phyloP scores from a whole-genome alignment of 2,329 filamentous ascomycete genomes.

The Zarea fungicola region DNA sequence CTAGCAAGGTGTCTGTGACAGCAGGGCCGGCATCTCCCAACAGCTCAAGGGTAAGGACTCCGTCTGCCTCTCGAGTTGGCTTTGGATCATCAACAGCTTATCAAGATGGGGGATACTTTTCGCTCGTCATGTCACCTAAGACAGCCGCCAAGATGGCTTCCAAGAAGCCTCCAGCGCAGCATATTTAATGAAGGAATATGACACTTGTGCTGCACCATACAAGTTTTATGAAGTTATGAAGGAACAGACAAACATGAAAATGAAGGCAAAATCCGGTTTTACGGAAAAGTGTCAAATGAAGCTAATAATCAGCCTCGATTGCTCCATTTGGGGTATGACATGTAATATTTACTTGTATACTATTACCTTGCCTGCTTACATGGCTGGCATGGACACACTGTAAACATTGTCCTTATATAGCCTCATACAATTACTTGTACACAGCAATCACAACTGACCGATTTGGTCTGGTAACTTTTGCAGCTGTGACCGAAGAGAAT shows the following conservation, averaged over 20 bases:
- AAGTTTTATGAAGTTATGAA: background rate
- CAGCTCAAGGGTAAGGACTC: constrained; percentile 44
- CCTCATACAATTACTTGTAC: background rate
- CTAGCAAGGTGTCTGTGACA: constrained; percentile 16
- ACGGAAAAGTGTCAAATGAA: no score
- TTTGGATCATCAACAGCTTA: constrained; percentile 23
- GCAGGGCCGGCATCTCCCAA: constrained; percentile 35
- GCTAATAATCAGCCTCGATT: no score
- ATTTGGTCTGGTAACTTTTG: background rate
- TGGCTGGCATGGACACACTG: no score
- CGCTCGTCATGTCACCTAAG: constrained; percentile 27
- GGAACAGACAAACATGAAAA: no score
- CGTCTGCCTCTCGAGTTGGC: constrained; percentile 34
- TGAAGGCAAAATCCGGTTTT: no score
- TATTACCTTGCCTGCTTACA: no score
- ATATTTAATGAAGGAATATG: constrained; percentile 3
- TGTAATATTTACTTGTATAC: no score
- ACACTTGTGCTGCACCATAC: no score
- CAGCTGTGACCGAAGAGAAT: no score
- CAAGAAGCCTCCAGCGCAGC: constrained; percentile 23
- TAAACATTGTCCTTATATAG: background rate
- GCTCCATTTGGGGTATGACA: no score
- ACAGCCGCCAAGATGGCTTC: constrained; percentile 20
- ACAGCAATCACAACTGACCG: background rate
- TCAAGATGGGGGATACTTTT: constrained; percentile 43